Evolutionary conservation across 1,284 basidiomycete genomes (phyloP).

Genomic region (Rhodotorula sp.): DNA sequence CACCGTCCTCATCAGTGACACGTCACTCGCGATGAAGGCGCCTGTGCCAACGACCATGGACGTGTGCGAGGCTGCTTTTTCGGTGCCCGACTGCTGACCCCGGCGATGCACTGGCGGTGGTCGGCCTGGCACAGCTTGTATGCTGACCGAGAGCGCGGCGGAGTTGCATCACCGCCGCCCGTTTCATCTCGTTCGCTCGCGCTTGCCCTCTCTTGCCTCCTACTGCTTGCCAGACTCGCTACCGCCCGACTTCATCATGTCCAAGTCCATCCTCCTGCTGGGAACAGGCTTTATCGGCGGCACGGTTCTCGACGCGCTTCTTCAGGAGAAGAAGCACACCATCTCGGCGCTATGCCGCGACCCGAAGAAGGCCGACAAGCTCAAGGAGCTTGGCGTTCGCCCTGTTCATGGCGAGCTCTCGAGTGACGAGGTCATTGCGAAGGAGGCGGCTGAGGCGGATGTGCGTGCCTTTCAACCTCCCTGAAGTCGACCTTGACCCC

Average conservation of each 20-base stretch:
- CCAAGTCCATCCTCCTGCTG: constrained; percentile 24
- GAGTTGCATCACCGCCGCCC: no score
- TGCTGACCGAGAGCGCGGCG: no score
- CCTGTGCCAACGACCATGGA: no score
- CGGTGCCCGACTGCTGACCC: no score
- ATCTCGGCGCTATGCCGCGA: constrained; percentile 26
- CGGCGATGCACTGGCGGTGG: no score
- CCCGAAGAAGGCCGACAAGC: constrained; percentile 26
- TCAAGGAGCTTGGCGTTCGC: constrained; percentile 26
- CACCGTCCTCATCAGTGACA: no score
- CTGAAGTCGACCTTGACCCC: background rate
- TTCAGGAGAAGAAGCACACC: constrained; percentile 16
- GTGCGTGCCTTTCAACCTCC: background rate
- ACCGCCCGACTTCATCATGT: background rate
- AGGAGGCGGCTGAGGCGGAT: constrained; percentile 24
- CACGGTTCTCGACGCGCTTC: constrained; percentile 18
- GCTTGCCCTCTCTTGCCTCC: background rate
- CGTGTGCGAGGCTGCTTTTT: no score
- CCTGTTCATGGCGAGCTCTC: constrained; percentile 26
- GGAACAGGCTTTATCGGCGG: constrained; percentile 39
- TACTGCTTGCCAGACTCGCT: background rate
- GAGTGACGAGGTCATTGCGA: constrained; percentile 24
- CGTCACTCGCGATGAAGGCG: no score
- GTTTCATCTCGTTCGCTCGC: no score
- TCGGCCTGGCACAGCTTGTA: no score